Evolutionary conservation across 176 grass and related monocot genomes (phyloP).

Genomic region (Oryza nivara): DNA sequence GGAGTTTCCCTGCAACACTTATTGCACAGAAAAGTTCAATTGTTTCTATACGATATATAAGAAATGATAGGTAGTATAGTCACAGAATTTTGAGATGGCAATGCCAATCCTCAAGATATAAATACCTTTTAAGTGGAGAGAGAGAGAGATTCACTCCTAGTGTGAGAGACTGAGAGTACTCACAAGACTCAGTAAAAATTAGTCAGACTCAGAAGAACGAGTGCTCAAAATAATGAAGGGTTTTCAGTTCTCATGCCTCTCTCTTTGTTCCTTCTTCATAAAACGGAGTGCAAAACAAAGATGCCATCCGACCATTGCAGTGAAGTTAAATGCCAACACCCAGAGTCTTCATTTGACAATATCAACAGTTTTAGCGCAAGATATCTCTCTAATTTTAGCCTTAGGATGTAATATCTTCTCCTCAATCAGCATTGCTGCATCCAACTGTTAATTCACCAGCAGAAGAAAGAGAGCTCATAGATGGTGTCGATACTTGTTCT

Average conservation of each 20-base stretch:
- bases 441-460: not conserved
- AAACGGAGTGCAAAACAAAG: not conserved
- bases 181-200: not conserved
- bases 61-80: not conserved
- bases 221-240: not conserved
- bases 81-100: not conserved
- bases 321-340: slow-evolving; percentile 12
- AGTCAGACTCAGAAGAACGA: slow-evolving; percentile 41
- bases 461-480: not conserved
- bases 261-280: not conserved
- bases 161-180: not conserved
- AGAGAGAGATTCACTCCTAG: not conserved
- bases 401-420: not conserved
- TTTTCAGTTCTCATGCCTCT: not conserved
- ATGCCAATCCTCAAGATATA: slow-evolving; percentile 17
- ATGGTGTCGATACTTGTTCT: not conserved
- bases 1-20: not conserved
- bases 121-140: not conserved
- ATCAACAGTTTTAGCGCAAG: not conserved
- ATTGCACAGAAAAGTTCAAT: not conserved
- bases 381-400: not conserved
- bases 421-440: slow-evolving; percentile 2
- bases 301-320: slow-evolving; percentile 7
- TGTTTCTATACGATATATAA: slow-evolving; percentile 6
- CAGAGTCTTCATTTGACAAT: slow-evolving; percentile 1